Evolutionary conservation across 176 grass and related monocot species (phyloP).

Genomic region (Phyllostachys edulis): DNA sequence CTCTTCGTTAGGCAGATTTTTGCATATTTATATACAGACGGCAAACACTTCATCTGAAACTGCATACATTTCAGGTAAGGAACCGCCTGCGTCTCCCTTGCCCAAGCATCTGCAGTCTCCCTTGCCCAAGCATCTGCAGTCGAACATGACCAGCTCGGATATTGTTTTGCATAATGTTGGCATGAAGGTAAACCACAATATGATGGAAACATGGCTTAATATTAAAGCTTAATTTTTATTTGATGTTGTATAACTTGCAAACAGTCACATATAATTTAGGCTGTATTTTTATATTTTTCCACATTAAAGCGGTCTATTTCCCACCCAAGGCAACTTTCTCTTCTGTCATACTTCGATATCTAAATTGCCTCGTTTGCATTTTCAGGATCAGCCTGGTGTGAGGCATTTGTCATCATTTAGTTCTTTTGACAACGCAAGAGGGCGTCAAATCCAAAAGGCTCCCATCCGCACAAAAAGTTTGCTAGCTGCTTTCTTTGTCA

Average conservation of each 20-base stretch:
- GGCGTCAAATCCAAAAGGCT: conserved; percentile 65
- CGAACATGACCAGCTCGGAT: conserved; percentile 33
- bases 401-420: conserved; percentile 60
- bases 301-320: neutral
- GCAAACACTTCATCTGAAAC: conserved; percentile 12
- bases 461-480: conserved; percentile 69
- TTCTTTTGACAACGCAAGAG: conserved; percentile 65
- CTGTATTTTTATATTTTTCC: neutral
- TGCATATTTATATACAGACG: neutral
- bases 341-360: neutral
- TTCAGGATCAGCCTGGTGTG: conserved; percentile 49
- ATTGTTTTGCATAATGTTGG: conserved; percentile 28
- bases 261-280: neutral
- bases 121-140: conserved; percentile 44
- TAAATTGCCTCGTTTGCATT: conserved; percentile 23
- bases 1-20: neutral
- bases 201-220: neutral
- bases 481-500: conserved; percentile 81
- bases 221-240: conserved; percentile 18
- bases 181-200: conserved; percentile 51
- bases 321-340: neutral
- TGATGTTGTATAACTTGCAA: neutral
- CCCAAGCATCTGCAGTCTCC: conserved; percentile 46
- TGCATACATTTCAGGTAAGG: conserved; percentile 51
- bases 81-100: conserved; percentile 37